These are phyloP conservation scores for Phytophthora crassamura DNA, from an alignment of 352 stramenopile species.

Conservation along the genomic window DNA sequence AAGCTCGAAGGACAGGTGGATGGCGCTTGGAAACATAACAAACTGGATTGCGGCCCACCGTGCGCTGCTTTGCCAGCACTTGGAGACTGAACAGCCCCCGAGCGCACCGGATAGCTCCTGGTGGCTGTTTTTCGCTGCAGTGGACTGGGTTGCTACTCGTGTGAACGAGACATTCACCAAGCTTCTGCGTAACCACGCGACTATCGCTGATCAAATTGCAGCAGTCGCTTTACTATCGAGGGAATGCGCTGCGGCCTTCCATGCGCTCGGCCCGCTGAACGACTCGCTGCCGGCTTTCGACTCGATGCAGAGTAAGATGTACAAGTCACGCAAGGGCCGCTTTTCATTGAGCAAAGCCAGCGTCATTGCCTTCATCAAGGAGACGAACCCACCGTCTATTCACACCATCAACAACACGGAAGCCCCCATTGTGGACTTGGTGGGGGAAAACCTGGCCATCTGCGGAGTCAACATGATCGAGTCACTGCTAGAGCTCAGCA, in stretches of 20 bases:
- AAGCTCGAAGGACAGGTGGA: slow-evolving; percentile 30
- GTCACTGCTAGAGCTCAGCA: slow-evolving; percentile 44
- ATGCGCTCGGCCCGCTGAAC: slow-evolving; percentile 30
- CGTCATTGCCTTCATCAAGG: slow-evolving; percentile 51
- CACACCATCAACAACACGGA: slow-evolving; percentile 42
- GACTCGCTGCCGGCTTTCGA: slow-evolving; percentile 21
- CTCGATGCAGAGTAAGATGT: slow-evolving; percentile 24
- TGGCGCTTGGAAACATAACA: slow-evolving; percentile 44
- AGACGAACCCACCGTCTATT: slow-evolving; percentile 30
- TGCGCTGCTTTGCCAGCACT: slow-evolving; percentile 51
- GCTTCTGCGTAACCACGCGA: slow-evolving; percentile 39
- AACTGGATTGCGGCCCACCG: slow-evolving; percentile 66
- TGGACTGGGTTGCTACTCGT: slow-evolving; percentile 55
- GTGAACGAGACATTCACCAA: slow-evolving; percentile 44
- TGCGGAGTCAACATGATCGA: slow-evolving; percentile 53
- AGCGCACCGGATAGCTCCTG: slow-evolving; percentile 48
- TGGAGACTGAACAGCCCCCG: slow-evolving; percentile 38
- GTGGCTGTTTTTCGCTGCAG: slow-evolving; percentile 66
- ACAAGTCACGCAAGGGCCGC: slow-evolving; percentile 35
- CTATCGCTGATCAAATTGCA: slow-evolving; percentile 28
- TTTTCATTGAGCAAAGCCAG: slow-evolving; percentile 42
- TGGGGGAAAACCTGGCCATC: slow-evolving; percentile 39
- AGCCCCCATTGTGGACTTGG: slow-evolving; percentile 42
- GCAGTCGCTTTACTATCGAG: slow-evolving; percentile 35
- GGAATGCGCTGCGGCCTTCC: slow-evolving; percentile 47